Evolutionary conservation across 768 basidiomycete genomes (phyloP).

Genomic region (Russula sp.): DNA sequence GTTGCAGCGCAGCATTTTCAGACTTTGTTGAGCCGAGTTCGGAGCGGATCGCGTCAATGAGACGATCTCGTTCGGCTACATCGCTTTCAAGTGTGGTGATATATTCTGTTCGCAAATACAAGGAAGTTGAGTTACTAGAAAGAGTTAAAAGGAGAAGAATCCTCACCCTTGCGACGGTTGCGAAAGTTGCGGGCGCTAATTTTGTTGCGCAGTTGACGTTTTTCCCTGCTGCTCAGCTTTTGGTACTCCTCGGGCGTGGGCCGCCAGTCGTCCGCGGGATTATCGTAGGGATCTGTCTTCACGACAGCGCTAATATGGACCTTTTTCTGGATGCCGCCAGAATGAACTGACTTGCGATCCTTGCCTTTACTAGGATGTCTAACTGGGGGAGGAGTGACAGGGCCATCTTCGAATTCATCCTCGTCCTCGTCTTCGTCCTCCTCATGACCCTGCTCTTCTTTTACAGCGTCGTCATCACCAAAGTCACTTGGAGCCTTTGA

Average conservation of each 20-base stretch:
- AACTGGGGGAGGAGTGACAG: conserved; percentile 35
- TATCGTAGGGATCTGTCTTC: conserved; percentile 47
- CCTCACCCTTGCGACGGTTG: conserved; percentile 84
- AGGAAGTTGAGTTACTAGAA: conserved; percentile 3
- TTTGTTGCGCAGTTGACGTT: conserved; percentile 95
- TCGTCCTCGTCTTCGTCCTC: conserved; percentile 38
- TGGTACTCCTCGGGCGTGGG: conserved; percentile 91
- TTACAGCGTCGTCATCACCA: conserved; percentile 39
- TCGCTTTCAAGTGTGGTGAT: conserved; percentile 92
- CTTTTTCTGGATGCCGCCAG: conserved; percentile 72
- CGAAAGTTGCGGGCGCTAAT: conserved; percentile 93
- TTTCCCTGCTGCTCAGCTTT: conserved; percentile 94
- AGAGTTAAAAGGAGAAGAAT: conserved; percentile 11
- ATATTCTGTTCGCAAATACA: conserved; percentile 58
- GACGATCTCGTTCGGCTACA: conserved; percentile 86
- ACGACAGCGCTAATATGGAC: conserved; percentile 38
- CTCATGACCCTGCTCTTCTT: conserved; percentile 35
- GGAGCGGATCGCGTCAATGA: conserved; percentile 82
- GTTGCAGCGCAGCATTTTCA: conserved; percentile 80
- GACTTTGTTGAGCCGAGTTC: conserved; percentile 76
- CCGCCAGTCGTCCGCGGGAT: conserved; percentile 74
- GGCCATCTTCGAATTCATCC: conserved; percentile 37
- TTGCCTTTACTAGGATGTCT: conserved; percentile 46
- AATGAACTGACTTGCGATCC: conserved; percentile 62
- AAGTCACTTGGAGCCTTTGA: conserved; percentile 44